phyloP scores from a whole-genome alignment of 2,329 filamentous ascomycete genomes.

The Fusarium brachygibbosum region DNA sequence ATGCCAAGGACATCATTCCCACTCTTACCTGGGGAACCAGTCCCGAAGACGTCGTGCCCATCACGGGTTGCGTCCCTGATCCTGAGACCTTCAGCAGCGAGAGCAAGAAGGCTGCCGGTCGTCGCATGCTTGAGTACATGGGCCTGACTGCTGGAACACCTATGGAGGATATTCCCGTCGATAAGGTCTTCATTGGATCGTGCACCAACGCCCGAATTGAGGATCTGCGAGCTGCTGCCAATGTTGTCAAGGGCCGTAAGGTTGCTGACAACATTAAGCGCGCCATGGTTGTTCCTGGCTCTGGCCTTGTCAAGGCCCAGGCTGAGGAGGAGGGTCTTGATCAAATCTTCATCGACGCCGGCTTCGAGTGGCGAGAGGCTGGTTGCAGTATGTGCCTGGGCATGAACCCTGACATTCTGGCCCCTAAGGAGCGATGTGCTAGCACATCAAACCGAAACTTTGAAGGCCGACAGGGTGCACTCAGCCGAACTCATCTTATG shows the following conservation, averaged over 20 bases:
- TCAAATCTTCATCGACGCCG: conserved; percentile 90
- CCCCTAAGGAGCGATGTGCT: conserved; percentile 92
- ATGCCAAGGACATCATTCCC: conserved; percentile 92
- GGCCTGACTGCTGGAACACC: conserved; percentile 86
- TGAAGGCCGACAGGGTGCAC: conserved; percentile 93
- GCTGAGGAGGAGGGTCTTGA: conserved; percentile 94
- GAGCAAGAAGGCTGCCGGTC: conserved; percentile 82
- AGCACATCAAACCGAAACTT: conserved; percentile 98
- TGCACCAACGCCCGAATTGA: conserved; percentile 98
- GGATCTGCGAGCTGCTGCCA: conserved; percentile 89
- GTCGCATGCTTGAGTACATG: conserved; percentile 95
- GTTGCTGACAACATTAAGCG: conserved; percentile 90
- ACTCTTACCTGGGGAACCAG: conserved; percentile 98
- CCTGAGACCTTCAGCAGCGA: conserved; percentile 88
- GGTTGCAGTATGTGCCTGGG: conserved; percentile 99
- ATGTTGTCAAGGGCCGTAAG: conserved; percentile 88
- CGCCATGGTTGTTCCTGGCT: conserved; percentile 96
- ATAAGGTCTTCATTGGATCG: conserved; percentile 98
- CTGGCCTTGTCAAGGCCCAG: conserved; percentile 91
- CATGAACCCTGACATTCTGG: conserved; percentile 98
- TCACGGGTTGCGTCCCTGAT: conserved; percentile 89
- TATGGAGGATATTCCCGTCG: conserved; percentile 91
- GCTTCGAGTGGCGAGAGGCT: conserved; percentile 98
- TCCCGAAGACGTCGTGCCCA: conserved; percentile 95
- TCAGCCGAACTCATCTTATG: conserved; percentile 93